Evolutionary conservation across 345 rosid genomes (phyloP), one percentile per base, ranked within the genome.

Genomic region (thale cress (Arabidopsis thaliana)): DNA sequence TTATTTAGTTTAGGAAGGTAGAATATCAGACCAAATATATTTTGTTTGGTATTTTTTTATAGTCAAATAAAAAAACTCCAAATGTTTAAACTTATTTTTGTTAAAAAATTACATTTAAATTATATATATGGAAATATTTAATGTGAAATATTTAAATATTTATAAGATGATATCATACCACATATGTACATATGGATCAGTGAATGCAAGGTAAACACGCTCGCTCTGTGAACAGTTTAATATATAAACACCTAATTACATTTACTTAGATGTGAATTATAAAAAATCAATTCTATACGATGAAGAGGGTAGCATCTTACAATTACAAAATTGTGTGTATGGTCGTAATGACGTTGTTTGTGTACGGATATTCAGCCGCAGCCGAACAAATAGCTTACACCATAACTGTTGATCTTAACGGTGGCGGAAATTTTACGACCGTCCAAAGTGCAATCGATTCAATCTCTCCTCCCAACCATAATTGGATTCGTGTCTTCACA

Each of bases 381-480:
- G 9, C 24, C 8, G 6, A 38, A 42, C 52, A 40, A 25, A 1
- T 68, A 25, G 52, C 28, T 40, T 40, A 68, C 50, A 68, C 72
- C 62, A n/a, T 53, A 4, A 68, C 5, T 8, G 72, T 53, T 16
- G 72, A 25, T 53, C 5, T 1, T 14, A 36, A 38, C 23, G 63
- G 62, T 30, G 23, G 24, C 7, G 49, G 38, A 5, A 3, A 40
- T 40, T 53, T 53, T 38, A 52, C 61, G 6, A 68, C 49, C 10
- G 38, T 68, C 20, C 20, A 16, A 16, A 16, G 20, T 16, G 20
- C 20, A 16, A 16, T 16, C 20, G 20, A 16, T 16, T 16, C 20
- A 16, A 16, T 16, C 20, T 16, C 20, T 16, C 20, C 20, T 16
- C 20, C 20, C 20, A 16, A 16, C 20, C 20, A 16, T 16, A 16